A percentile compares a stretch with the other conserved stretches of the same genome.
Conservation (phyloP, 441 rosid genomes). For the Populus hybrid region DNA sequence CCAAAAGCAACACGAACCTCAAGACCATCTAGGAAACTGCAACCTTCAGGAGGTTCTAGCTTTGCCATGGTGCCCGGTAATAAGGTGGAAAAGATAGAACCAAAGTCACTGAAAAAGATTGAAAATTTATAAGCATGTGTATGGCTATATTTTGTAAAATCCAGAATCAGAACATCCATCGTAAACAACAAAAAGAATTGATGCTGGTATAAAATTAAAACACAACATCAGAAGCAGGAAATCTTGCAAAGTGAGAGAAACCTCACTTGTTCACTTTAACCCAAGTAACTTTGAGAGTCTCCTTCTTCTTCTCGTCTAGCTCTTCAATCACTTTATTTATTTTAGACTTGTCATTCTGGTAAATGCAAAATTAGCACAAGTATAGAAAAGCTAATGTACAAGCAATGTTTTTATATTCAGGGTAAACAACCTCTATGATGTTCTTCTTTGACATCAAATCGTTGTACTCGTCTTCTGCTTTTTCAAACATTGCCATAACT, state of each 20-base stretch:
- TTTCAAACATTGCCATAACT: constrained; percentile 99
- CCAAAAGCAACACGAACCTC: constrained; percentile 99
- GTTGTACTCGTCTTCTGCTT: constrained; percentile 98
- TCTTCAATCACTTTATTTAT: constrained; percentile 95
- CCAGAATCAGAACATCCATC: constrained; percentile 4
- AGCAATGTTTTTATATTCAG: constrained; percentile 15
- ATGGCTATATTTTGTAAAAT: constrained; percentile 2
- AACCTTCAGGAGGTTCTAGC: constrained; percentile 90
- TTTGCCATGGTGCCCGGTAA: constrained; percentile 98
- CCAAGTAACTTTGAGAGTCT: constrained; percentile 96
- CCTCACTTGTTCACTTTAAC: constrained; percentile 83
- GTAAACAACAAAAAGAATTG: neutral
- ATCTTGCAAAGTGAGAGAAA: neutral
- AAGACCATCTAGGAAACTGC: constrained; percentile 93
- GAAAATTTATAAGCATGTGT: neutral
- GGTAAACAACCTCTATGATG: constrained; percentile 77
- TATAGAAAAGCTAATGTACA: constrained; percentile 15
- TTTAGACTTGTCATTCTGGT: constrained; percentile 88
- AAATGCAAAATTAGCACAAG: constrained; percentile 15
- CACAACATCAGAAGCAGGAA: neutral
- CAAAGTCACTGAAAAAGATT: constrained; percentile 65
- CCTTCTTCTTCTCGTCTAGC: constrained; percentile 99
- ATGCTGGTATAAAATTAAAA: neutral
- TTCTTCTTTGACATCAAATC: constrained; percentile 87
- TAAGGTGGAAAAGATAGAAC: constrained; percentile 93